Evolutionary conservation across 2,329 filamentous ascomycete species (phyloP).

Genomic region (Botrytis aclada): DNA sequence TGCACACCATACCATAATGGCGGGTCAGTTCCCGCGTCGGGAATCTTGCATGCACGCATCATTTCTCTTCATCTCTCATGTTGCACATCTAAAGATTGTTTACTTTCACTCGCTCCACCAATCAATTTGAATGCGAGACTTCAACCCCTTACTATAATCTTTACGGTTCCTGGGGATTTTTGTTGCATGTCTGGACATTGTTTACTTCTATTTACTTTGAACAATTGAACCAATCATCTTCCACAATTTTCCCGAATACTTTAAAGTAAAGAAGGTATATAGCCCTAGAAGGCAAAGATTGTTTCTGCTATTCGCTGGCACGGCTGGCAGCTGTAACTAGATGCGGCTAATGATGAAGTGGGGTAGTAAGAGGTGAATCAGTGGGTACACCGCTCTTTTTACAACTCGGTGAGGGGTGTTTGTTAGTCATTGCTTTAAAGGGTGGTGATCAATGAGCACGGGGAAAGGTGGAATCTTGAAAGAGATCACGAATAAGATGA

Average conservation of each 20-base stretch:
- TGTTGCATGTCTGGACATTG: slow-evolving; percentile 7
- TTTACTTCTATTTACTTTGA: neutral
- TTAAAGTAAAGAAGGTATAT: neutral
- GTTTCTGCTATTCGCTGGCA: neutral
- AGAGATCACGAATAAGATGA: neutral
- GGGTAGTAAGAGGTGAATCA: neutral
- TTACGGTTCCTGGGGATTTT: neutral
- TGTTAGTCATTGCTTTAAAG: neutral
- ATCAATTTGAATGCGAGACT: neutral
- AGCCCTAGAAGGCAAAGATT: neutral
- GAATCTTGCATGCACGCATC: neutral
- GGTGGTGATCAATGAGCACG: neutral
- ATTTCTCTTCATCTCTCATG: neutral
- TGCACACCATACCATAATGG: neutral
- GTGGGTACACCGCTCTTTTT: neutral
- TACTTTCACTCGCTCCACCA: neutral
- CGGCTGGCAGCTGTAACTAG: neutral
- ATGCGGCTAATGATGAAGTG: neutral
- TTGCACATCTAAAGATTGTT: neutral
- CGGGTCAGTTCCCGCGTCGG: neutral
- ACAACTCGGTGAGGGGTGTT: neutral
- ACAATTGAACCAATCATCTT: neutral
- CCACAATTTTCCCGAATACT: neutral
- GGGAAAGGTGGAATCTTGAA: neutral
- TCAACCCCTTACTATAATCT: neutral